Evolutionary conservation across 2,329 filamentous ascomycete species (phyloP).

Genomic region (Arthrobotrys iridis): DNA sequence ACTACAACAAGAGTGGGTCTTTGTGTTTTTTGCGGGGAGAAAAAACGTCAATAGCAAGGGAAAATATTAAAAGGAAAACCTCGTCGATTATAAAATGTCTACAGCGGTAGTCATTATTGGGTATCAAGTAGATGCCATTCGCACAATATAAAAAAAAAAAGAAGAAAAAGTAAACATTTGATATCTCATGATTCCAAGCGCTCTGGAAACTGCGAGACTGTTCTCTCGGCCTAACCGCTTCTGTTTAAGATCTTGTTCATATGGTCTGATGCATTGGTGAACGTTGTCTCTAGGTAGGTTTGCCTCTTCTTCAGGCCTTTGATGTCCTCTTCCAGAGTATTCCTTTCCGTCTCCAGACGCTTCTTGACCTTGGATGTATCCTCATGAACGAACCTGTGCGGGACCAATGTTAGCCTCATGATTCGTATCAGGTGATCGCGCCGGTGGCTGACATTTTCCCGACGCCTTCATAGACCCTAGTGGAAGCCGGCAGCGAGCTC

Average conservation of each 20-base stretch:
- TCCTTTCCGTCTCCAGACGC: conserved; percentile 78
- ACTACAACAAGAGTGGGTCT: conserved; percentile 32
- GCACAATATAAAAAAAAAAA: not conserved
- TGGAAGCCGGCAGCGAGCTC: conserved; percentile 76
- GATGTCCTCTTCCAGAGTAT: conserved; percentile 79
- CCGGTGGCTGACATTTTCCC: conserved; percentile 85
- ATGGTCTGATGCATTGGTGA: conserved; percentile 91
- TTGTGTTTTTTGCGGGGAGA: not conserved
- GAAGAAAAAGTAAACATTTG: not conserved
- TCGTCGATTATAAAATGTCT: conserved; percentile 35
- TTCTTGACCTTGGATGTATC: conserved; percentile 77
- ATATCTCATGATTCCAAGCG: conserved; percentile 13
- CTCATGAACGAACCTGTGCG: conserved; percentile 87
- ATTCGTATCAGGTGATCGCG: conserved; percentile 13
- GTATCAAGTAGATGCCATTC: conserved; percentile 28
- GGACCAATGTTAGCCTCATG: conserved; percentile 16
- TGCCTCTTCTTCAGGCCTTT: conserved; percentile 85
- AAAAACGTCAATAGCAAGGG: not conserved
- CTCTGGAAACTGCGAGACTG: conserved; percentile 20
- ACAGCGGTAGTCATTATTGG: conserved; percentile 19
- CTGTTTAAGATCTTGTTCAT: conserved; percentile 85
- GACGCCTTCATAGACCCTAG: conserved; percentile 90
- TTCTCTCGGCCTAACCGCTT: conserved; percentile 61
- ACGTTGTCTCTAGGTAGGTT: conserved; percentile 91
- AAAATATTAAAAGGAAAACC: not conserved